Evolutionary conservation across 2,329 filamentous ascomycete species (phyloP).

Genomic region (Fusarium subtropicale): DNA sequence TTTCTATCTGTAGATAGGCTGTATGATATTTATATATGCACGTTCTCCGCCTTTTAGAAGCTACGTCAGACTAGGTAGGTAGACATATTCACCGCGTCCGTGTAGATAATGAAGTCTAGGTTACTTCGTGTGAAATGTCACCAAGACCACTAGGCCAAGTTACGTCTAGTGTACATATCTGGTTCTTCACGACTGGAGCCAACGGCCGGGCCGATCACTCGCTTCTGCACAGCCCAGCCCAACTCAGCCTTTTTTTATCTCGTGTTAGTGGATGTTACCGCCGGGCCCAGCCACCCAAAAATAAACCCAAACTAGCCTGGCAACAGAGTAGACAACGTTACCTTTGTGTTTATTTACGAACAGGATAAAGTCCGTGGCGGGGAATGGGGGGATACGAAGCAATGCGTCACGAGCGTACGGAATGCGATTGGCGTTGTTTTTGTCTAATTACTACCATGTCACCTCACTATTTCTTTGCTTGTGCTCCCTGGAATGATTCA

Average conservation of each 20-base stretch:
- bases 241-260: conserved; percentile 15
- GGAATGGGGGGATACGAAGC: conserved; percentile 7
- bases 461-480: neutral
- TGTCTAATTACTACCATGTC: conserved; percentile 19
- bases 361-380: neutral
- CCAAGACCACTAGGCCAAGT: neutral
- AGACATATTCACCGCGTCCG: neutral
- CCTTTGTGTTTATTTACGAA: neutral
- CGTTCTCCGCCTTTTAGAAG: neutral
- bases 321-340: conserved; percentile 7
- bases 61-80: neutral
- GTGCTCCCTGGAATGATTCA: conserved; percentile 4
- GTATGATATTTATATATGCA: no score
- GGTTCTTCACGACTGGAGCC: neutral
- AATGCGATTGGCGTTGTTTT: conserved; percentile 1
- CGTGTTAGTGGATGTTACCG: conserved; percentile 7
- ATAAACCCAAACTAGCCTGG: conserved; percentile 3
- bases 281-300: conserved; percentile 8
- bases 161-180: neutral
- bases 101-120: neutral
- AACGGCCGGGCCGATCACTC: conserved; percentile 1
- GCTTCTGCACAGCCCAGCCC: neutral
- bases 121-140: neutral
- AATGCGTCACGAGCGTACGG: neutral
- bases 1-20: no score